Percentiles rank a stretch among this genome's conserved stretches.
Conservation (phyloP, 2,329 filamentous ascomycete genomes). For the Sporothrix euskadiensis region DNA sequence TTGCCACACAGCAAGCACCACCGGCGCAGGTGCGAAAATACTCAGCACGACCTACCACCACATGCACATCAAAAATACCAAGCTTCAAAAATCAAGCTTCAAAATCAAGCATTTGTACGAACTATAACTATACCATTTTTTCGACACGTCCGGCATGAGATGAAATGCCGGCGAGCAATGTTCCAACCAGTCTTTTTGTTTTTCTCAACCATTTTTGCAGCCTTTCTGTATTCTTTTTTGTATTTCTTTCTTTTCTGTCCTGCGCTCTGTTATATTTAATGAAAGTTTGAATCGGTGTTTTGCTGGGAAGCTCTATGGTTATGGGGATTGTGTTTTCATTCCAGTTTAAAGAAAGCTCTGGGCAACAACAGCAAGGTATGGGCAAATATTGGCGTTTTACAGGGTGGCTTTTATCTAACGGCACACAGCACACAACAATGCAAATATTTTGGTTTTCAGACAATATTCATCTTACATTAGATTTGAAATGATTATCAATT, state of each 20-base stretch:
- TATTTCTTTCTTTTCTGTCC: not conserved
- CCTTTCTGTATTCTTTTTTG: not conserved
- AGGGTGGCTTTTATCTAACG: not conserved
- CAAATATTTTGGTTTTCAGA: not conserved
- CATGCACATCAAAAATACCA: not conserved
- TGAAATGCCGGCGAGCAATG: not conserved
- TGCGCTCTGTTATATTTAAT: not conserved
- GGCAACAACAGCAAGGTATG: not conserved
- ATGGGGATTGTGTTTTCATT: not conserved
- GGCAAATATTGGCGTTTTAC: slow-evolving; percentile 13
- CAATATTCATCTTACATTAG: not conserved
- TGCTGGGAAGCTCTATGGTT: not conserved
- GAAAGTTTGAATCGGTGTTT: not conserved
- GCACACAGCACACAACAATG: not conserved
- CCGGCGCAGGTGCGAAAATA: not conserved
- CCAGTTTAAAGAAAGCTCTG: slow-evolving; percentile 13
- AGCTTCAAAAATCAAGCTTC: not conserved
- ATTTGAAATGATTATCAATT: slow-evolving; percentile 22
- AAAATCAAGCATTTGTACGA: not conserved
- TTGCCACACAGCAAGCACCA: slow-evolving; percentile 6
- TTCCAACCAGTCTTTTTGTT: not conserved
- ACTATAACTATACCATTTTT: not conserved
- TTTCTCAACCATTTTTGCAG: not conserved
- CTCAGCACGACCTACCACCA: not conserved
- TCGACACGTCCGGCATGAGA: not conserved